Conservation (phyloP, 2,329 filamentous ascomycete species). For the Beauveria varroae region DNA sequence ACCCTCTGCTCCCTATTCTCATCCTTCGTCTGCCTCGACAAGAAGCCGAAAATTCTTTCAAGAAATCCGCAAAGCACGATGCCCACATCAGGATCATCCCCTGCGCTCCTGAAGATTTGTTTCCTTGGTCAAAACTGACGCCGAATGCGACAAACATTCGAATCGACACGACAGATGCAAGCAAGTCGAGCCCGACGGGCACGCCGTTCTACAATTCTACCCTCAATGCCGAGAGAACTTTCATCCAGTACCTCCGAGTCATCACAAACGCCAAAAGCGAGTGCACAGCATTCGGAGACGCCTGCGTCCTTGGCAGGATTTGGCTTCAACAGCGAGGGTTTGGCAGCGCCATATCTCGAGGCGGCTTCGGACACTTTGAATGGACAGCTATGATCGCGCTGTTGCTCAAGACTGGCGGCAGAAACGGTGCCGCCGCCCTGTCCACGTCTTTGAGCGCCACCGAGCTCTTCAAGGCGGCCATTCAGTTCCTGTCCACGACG, state of each 20-base stretch:
- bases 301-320: slow-evolving; percentile 75
- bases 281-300: slow-evolving; percentile 69
- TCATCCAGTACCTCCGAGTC: slow-evolving; percentile 66
- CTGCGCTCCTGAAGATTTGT: slow-evolving; percentile 60
- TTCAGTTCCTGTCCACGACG: slow-evolving; percentile 76
- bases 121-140: slow-evolving; percentile 62
- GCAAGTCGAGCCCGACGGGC: slow-evolving; percentile 34
- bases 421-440: slow-evolving; percentile 62
- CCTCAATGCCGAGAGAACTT: slow-evolving; percentile 67
- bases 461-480: slow-evolving; percentile 85
- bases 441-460: slow-evolving; percentile 80
- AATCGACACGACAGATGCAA: slow-evolving; percentile 36
- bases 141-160: slow-evolving; percentile 66
- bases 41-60: slow-evolving; percentile 15
- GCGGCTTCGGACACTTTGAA: slow-evolving; percentile 91
- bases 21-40: slow-evolving; percentile 28
- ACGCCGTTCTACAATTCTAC: slow-evolving; percentile 89
- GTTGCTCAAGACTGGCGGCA: slow-evolving; percentile 69
- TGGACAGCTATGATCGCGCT: slow-evolving; percentile 78
- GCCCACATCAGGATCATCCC: slow-evolving; percentile 70
- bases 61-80: slow-evolving; percentile 27
- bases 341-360: slow-evolving; percentile 56
- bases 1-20: slow-evolving; percentile 66
- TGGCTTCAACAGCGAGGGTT: slow-evolving; percentile 90
- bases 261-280: slow-evolving; percentile 62